Conservation (phyloP, 1,139 yeast species). For the Kodamaea fungicola region DNA sequence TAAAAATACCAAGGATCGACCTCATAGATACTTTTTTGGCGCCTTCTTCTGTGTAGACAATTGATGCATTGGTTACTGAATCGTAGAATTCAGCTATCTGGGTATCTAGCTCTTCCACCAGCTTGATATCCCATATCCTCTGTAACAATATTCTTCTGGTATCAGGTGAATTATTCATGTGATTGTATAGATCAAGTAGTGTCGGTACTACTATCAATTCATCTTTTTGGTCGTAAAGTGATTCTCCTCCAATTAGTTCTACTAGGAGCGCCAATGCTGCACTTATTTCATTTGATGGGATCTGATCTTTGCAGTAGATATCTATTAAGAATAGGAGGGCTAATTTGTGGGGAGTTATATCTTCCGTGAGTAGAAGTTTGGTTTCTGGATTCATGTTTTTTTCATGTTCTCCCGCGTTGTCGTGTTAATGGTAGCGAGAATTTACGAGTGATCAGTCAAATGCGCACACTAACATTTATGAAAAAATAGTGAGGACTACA, state of each 20-base stretch:
- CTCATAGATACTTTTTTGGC: conserved; percentile 24
- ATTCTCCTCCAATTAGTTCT: conserved; percentile 24
- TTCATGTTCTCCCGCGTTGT: too few species aligned
- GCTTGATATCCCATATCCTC: conserved; percentile 29
- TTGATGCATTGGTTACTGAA: conserved; percentile 9
- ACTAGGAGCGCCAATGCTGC: conserved; percentile 17
- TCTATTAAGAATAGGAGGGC: conserved; percentile 23
- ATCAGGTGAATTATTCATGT: conserved; percentile 6
- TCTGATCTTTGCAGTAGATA: conserved; percentile 18
- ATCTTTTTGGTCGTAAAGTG: conserved; percentile 19
- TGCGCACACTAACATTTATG: too few species aligned
- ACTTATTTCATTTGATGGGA: conserved; percentile 11
- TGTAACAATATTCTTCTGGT: conserved; percentile 13
- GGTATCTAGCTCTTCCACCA: conserved; percentile 34
- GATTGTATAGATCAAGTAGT: conserved; percentile 23
- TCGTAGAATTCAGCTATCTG: conserved; percentile 12
- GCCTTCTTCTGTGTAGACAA: conserved; percentile 6
- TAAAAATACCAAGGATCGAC: conserved; percentile 36
- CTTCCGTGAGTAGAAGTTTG: conserved; percentile 26
- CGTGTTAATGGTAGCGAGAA: too few species aligned
- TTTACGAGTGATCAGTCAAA: too few species aligned
- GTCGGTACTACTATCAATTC: conserved; percentile 27
- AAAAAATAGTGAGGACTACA: too few species aligned
- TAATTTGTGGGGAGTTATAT: conserved; percentile 34
- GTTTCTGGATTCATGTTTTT: not conserved